Base-by-base conservation (phyloP, 257 asterid genomes). In the Perilla frutescens region DNA sequence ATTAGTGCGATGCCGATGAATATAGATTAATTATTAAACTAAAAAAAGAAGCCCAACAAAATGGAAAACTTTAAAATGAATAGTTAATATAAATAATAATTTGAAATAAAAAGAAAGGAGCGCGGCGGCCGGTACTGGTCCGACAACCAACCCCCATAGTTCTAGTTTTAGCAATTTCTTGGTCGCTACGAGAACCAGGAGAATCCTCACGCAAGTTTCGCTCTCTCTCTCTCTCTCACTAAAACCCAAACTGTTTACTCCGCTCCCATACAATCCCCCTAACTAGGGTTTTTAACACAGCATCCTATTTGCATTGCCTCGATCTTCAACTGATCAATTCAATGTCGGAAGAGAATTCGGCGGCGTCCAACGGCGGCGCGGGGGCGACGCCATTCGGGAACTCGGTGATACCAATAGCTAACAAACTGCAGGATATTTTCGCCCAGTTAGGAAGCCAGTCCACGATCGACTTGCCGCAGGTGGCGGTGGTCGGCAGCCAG, bases 401-500 rank as follows among this genome's bases (percentile, higher is more conserved):
- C 80, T 82, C 90, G 5, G 97, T 94, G 56, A 90, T 94, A 53
- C 97, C 99, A 40, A 81, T 90, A 10, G 96, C 85, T 64, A 94
- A 94, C 81, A 91, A 85, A 71, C 89, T 94, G 43, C 99, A 94
- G 77, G 99, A 94, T 67, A 94, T 94, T 7, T 88, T 91, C 67
- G 93, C 96, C 44, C 96, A 94, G 68, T 81, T 88, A 8, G 96
- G 97, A 6, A 84, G 87, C 68, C 89, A 90, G 77, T 88, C 96
- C 9, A 84, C 83, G 31, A 84, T 94, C 81, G 96, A 94, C 79
- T 72, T 94, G 78, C 99, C 99, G 31, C 97, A 94, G 85, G 99
- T 94, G 84, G 96, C 93, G 50, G 99, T 94, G 15, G 93, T 94
- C 10, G 99, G 99, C 7, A 91, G 99, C 77, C 99, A 94, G 86